phyloP scores from a whole-genome alignment of 352 stramenopile species.

The Achlya hypogyna region DNA sequence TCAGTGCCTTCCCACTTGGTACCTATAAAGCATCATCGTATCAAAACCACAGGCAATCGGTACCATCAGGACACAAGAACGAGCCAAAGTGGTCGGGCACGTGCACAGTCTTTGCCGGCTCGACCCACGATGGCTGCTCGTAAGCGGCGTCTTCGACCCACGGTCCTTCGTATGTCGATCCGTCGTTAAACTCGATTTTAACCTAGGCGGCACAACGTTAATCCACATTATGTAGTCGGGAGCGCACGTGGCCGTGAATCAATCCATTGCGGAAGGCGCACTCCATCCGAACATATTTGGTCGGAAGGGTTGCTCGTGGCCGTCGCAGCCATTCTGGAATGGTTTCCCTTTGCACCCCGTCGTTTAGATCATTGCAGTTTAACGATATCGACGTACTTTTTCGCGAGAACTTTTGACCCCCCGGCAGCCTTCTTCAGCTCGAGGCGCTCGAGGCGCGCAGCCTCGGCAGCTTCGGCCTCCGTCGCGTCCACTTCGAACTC shows the following conservation, averaged over 20 bases:
- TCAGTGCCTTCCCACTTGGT: constrained; percentile 63
- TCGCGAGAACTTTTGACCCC: background rate
- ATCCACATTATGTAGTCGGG: background rate
- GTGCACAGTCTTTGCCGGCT: constrained; percentile 45
- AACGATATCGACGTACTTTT: background rate
- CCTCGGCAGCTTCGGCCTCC: background rate
- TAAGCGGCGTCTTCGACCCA: constrained; percentile 60
- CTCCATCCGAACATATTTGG: constrained; percentile 51
- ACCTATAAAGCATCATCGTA: background rate
- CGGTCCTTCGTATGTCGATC: constrained; percentile 67
- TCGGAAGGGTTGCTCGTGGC: background rate
- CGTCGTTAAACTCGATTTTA: constrained; percentile 66
- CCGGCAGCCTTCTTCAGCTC: background rate
- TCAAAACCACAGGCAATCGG: background rate
- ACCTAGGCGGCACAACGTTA: constrained; percentile 7
- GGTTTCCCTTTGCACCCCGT: background rate
- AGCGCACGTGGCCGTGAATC: constrained; percentile 46
- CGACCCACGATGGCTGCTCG: constrained; percentile 33
- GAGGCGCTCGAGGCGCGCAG: background rate
- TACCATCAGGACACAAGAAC: constrained; percentile 53
- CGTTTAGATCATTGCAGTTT: background rate
- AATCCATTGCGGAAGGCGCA: constrained; percentile 58
- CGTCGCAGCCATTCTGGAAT: background rate
- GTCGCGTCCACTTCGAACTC: background rate
- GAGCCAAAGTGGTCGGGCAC: constrained; percentile 51